These are phyloP conservation scores for Paramecium sonneborni DNA, from an alignment of 73 alveolate genomes.

Conservation along the genomic window DNA sequence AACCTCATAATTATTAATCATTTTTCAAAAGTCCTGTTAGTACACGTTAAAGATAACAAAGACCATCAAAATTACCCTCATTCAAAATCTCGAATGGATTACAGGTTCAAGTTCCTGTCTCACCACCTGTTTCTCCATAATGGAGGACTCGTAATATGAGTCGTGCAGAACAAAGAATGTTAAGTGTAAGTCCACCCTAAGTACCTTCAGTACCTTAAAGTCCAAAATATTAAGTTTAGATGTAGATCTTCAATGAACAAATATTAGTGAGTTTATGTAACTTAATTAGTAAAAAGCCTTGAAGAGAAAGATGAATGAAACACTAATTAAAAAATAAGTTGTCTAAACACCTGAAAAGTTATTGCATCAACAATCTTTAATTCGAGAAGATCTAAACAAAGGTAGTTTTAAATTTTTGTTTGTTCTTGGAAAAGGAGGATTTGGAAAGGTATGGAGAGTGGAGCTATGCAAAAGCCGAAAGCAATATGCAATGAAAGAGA, in stretches of 20 bases:
- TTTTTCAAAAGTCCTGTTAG: not conserved
- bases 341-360: not conserved
- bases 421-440: slow-evolving; percentile 47
- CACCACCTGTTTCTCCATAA: not conserved
- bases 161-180: not conserved
- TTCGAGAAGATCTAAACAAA: slow-evolving; percentile 50
- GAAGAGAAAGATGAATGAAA: not conserved
- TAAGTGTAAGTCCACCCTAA: not conserved
- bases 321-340: not conserved
- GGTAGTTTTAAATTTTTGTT: slow-evolving; percentile 72
- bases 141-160: not conserved
- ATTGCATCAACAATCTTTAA: not conserved
- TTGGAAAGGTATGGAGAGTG: slow-evolving; percentile 82
- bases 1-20: not conserved
- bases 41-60: not conserved
- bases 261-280: not conserved
- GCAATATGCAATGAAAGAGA: slow-evolving; percentile 81
- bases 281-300: not conserved
- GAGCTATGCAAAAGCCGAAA: slow-evolving; percentile 70
- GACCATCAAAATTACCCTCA: not conserved
- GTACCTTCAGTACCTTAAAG: not conserved
- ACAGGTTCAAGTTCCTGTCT: not conserved
- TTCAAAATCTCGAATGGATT: not conserved
- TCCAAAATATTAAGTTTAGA: not conserved
- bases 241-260: not conserved